Percentiles rank a stretch among this genome's conserved stretches.
Evolutionary conservation across 352 stramenopile genomes (phyloP).

Genomic region (Pythium periplocum): DNA sequence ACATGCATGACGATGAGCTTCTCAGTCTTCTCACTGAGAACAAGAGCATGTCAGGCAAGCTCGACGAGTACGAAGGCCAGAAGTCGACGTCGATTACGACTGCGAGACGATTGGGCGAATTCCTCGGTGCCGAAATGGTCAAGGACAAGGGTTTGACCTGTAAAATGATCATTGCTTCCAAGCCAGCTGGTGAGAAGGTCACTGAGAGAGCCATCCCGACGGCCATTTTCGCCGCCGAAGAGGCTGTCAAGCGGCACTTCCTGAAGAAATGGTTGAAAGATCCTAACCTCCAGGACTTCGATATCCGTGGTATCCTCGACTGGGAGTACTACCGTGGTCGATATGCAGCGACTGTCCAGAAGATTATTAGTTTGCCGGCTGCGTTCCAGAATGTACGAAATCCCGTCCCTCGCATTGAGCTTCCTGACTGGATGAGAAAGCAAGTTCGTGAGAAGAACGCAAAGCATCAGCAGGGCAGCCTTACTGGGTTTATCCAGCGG

Average conservation of each 20-base stretch:
- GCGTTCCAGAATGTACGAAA: constrained; percentile 97
- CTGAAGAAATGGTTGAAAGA: constrained; percentile 97
- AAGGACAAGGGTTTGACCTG: constrained; percentile 98
- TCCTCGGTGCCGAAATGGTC: constrained; percentile 97
- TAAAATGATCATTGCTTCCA: constrained; percentile 96
- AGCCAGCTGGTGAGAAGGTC: constrained; percentile 92
- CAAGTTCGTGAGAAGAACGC: constrained; percentile 89
- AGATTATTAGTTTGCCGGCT: constrained; percentile 99
- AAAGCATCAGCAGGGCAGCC: constrained; percentile 70
- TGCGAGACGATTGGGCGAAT: constrained; percentile 95
- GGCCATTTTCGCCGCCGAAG: constrained; percentile 97
- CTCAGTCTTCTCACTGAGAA: constrained; percentile 98
- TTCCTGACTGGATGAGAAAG: constrained; percentile 96
- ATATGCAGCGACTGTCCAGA: constrained; percentile 92
- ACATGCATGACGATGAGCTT: constrained; percentile 96
- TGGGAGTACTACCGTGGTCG: constrained; percentile 97
- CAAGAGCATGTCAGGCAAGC: constrained; percentile 96
- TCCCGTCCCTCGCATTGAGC: constrained; percentile 92
- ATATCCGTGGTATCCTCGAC: constrained; percentile 94
- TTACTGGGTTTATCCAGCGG: constrained; percentile 88
- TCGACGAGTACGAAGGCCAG: constrained; percentile 96
- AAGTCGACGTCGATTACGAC: constrained; percentile 98
- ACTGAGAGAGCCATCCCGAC: constrained; percentile 97
- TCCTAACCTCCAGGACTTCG: constrained; percentile 89
- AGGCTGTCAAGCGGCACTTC: constrained; percentile 93